Conservation (phyloP, 768 basidiomycete genomes). For the Pleurotus platypus region DNA sequence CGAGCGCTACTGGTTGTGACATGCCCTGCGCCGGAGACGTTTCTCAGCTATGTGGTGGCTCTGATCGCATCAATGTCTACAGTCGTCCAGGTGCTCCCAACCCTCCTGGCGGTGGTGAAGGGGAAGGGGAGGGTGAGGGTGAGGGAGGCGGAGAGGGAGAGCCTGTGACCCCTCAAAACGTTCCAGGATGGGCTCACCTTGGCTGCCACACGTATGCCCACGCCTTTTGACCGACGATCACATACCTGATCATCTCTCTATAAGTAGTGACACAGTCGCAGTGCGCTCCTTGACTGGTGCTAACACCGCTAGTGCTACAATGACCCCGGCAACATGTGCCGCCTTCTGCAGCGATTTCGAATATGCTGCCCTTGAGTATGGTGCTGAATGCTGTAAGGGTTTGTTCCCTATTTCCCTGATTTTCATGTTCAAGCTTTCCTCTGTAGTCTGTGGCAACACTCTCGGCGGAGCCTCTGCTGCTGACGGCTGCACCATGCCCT, state of each 20-base stretch:
- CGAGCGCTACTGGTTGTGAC: not conserved
- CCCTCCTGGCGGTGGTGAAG: not conserved
- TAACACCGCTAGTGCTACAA: not conserved
- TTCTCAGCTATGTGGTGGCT: conserved; percentile 5
- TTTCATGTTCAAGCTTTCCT: not conserved
- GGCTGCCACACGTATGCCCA: not conserved
- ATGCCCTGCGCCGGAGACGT: conserved; percentile 4
- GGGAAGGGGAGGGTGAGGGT: not conserved
- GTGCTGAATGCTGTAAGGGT: conserved; percentile 20
- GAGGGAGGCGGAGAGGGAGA: not conserved
- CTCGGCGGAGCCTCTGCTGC: not conserved
- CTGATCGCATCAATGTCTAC: conserved; percentile 5
- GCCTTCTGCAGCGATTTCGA: conserved; percentile 23
- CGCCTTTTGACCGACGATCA: not conserved
- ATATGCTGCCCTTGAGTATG: conserved; percentile 52
- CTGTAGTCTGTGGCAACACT: conserved; percentile 39
- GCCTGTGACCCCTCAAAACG: not conserved
- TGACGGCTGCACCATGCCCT: conserved; percentile 14
- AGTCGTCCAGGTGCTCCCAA: not conserved
- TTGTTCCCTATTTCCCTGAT: not conserved
- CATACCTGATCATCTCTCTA: not conserved
- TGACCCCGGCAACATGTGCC: conserved; percentile 19
- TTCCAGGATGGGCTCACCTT: not conserved
- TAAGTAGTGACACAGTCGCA: conserved; percentile 1
- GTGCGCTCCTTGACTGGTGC: conserved; percentile 1